Percentiles rank a stretch among this genome's conserved stretches.
phyloP scores from a whole-genome alignment of 495 filamentous ascomycete genomes.

The Tuber borchii region DNA sequence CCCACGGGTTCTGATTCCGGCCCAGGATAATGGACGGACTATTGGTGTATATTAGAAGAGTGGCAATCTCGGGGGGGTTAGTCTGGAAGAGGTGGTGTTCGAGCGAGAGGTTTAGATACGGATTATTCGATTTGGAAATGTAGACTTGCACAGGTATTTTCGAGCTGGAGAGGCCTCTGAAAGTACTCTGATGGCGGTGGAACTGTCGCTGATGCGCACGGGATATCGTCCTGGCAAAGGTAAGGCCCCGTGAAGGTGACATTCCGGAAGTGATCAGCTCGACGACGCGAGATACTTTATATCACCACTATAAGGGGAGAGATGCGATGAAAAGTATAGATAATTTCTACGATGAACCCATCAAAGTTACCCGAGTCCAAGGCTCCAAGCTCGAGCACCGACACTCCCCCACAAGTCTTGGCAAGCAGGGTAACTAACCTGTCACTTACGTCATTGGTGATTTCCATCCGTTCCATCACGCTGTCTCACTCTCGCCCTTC shows the following conservation, averaged over 20 bases:
- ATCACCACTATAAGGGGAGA: not conserved
- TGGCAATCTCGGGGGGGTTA: slow-evolving; percentile 58
- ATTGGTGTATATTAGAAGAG: slow-evolving; percentile 86
- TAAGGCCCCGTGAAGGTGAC: slow-evolving; percentile 44
- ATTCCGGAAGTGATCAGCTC: slow-evolving; percentile 25
- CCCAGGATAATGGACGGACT: slow-evolving; percentile 80
- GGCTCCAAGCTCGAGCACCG: not conserved
- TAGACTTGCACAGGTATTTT: slow-evolving; percentile 55
- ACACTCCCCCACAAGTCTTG: not conserved
- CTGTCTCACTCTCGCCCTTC: slow-evolving; percentile 2
- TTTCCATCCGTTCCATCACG: not conserved
- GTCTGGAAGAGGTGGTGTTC: slow-evolving; percentile 81
- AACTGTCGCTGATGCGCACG: not conserved
- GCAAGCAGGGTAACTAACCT: not conserved
- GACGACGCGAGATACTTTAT: not conserved
- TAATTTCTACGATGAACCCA: not conserved
- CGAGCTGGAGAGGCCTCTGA: slow-evolving; percentile 22
- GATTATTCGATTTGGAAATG: slow-evolving; percentile 64
- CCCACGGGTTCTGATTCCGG: slow-evolving; percentile 96
- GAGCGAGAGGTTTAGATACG: slow-evolving; percentile 91
- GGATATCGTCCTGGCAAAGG: not conserved
- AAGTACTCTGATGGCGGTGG: slow-evolving; percentile 14
- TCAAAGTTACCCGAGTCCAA: not conserved
- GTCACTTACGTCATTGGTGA: not conserved
- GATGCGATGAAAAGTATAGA: not conserved